Percentiles rank a stretch among this genome's conserved stretches.
Evolutionary conservation across 257 asterid genomes (phyloP).

Genomic region (Ajuga chamaepitys): DNA sequence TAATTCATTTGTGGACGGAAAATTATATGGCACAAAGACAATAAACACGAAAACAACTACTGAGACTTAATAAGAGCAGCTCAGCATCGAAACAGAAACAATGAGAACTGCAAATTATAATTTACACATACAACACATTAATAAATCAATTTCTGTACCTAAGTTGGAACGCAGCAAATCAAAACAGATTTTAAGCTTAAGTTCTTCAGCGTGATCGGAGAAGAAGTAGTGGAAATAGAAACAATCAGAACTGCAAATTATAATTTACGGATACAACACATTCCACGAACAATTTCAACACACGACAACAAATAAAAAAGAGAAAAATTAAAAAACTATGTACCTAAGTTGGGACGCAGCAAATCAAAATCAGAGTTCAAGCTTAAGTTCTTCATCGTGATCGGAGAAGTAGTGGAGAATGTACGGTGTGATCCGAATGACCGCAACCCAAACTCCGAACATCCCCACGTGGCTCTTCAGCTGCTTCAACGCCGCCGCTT

Average conservation of each 20-base stretch:
- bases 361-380: conserved; percentile 34
- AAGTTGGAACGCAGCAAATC: too few species aligned
- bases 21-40: too few species aligned
- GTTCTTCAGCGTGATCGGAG: too few species aligned
- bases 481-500: conserved; percentile 90
- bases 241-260: not conserved
- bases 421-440: conserved; percentile 71
- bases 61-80: too few species aligned
- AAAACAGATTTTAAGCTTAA: too few species aligned
- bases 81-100: too few species aligned
- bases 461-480: conserved; percentile 61
- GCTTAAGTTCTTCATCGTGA: conserved; percentile 50
- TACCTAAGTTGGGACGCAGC: conserved; percentile 19
- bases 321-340: not conserved
- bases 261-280: not conserved
- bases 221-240: not conserved
- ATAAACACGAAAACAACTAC: too few species aligned
- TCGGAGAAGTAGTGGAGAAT: conserved; percentile 74
- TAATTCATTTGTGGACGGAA: too few species aligned
- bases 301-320: not conserved
- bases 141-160: too few species aligned
- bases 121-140: too few species aligned
- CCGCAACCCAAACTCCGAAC: conserved; percentile 84
- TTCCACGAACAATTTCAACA: not conserved
- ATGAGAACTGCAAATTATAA: too few species aligned